Percentiles rank a stretch among this genome's conserved stretches.
These are phyloP conservation scores for Vaccinium corymbosum DNA, from an alignment of 148 eudicot species.

Conservation along the genomic window DNA sequence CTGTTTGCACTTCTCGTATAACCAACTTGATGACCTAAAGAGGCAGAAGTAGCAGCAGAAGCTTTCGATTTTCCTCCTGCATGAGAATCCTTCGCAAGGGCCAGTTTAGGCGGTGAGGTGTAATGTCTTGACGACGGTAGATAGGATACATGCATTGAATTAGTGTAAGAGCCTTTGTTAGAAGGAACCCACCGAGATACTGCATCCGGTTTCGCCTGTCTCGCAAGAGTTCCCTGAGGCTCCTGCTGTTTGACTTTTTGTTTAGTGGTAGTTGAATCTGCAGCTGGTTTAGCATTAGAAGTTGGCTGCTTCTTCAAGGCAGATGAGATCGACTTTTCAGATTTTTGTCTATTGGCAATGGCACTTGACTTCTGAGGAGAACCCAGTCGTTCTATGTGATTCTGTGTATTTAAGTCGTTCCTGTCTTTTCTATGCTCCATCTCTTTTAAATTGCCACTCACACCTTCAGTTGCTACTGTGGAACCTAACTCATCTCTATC, in stretches of 20 bases:
- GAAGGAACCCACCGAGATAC: slow-evolving; percentile 81
- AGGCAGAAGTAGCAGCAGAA: slow-evolving; percentile 28
- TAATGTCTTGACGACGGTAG: slow-evolving; percentile 57
- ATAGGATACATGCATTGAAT: slow-evolving; percentile 86
- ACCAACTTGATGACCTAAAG: slow-evolving; percentile 22
- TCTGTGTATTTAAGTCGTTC: slow-evolving; percentile 30
- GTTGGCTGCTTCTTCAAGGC: slow-evolving; percentile 48
- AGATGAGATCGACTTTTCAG: slow-evolving; percentile 43
- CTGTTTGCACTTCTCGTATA: slow-evolving; percentile 15
- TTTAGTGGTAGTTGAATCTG: slow-evolving; percentile 46
- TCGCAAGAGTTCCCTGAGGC: slow-evolving; percentile 23
- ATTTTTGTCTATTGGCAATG: slow-evolving; percentile 42
- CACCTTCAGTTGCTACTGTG: slow-evolving; percentile 11
- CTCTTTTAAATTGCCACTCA: slow-evolving; percentile 26
- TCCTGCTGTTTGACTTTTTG: slow-evolving; percentile 51
- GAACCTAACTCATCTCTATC: slow-evolving; percentile 32
- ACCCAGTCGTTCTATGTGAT: slow-evolving; percentile 44
- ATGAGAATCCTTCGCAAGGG: slow-evolving; percentile 44
- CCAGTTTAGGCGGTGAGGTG: slow-evolving; percentile 61
- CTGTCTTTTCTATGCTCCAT: slow-evolving; percentile 29
- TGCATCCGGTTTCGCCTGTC: slow-evolving; percentile 48
- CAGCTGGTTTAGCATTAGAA: slow-evolving; percentile 44
- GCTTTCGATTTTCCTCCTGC: slow-evolving; percentile 41
- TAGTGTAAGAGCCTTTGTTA: slow-evolving; percentile 72
- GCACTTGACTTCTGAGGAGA: slow-evolving; percentile 40